Evolutionary conservation across 371 early-diverging fungal species (phyloP).

Genomic region (Mucor velutinosus): DNA sequence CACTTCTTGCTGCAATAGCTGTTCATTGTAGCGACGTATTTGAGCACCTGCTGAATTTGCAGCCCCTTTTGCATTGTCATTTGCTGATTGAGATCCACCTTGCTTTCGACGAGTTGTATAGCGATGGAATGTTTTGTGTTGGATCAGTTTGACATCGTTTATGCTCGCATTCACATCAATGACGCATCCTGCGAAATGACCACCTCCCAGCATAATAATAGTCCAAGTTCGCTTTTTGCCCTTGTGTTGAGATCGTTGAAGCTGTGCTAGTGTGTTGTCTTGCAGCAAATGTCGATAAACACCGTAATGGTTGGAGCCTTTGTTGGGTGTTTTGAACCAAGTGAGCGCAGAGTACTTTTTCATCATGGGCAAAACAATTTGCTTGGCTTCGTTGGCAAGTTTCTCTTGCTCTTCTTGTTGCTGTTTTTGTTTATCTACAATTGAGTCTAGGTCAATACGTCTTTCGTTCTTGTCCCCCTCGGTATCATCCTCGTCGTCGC

Average conservation of each 20-base stretch:
- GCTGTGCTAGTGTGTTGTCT: neutral
- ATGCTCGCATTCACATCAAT: slow-evolving; percentile 71
- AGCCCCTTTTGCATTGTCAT: slow-evolving; percentile 80
- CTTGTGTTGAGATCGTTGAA: slow-evolving; percentile 22
- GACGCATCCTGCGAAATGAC: slow-evolving; percentile 90
- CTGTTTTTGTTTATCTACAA: slow-evolving; percentile 45
- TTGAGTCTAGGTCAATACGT: slow-evolving; percentile 23
- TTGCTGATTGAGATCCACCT: slow-evolving; percentile 87
- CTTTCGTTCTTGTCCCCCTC: slow-evolving; percentile 17
- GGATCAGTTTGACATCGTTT: slow-evolving; percentile 45
- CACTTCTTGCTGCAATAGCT: slow-evolving; percentile 76
- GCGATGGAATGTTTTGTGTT: slow-evolving; percentile 90
- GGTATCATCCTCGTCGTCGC: slow-evolving; percentile 22
- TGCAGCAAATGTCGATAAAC: slow-evolving; percentile 60
- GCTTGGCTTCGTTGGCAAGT: slow-evolving; percentile 27
- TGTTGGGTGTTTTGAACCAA: slow-evolving; percentile 49
- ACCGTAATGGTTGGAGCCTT: slow-evolving; percentile 45
- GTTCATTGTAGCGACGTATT: slow-evolving; percentile 89
- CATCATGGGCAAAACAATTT: slow-evolving; percentile 24
- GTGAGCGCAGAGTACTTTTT: slow-evolving; percentile 41
- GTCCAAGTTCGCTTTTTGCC: slow-evolving; percentile 67
- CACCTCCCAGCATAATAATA: slow-evolving; percentile 80
- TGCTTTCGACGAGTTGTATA: slow-evolving; percentile 96
- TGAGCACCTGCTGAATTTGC: slow-evolving; percentile 93
- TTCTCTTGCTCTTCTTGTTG: slow-evolving; percentile 21